Percentiles rank a stretch among this genome's conserved stretches.
These are phyloP conservation scores for Talaromyces sp. DNA, from an alignment of 2,329 filamentous ascomycete genomes.

Conservation along the genomic window DNA sequence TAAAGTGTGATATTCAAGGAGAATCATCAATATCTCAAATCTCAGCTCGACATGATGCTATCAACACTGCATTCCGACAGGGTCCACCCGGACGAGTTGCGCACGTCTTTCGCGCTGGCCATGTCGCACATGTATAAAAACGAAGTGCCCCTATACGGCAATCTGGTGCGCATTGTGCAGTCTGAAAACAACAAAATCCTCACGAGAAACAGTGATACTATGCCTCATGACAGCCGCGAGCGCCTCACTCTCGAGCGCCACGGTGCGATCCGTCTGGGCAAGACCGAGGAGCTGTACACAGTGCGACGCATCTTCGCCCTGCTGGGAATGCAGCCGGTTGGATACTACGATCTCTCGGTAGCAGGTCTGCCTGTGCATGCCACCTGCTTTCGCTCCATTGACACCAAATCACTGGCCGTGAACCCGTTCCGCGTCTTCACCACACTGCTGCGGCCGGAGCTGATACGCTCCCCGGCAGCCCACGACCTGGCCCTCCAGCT, in stretches of 20 bases:
- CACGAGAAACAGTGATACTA: background rate
- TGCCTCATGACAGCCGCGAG: constrained; percentile 3
- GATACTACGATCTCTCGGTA: constrained; percentile 49
- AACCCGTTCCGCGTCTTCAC: constrained; percentile 47
- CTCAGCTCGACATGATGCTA: background rate
- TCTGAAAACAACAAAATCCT: constrained; percentile 19
- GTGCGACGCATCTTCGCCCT: constrained; percentile 44
- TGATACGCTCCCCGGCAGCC: constrained; percentile 23
- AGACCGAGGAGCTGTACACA: constrained; percentile 38
- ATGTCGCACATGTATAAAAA: constrained; percentile 33
- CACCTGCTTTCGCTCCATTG: constrained; percentile 47
- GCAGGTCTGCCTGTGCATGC: constrained; percentile 50
- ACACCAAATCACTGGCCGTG: constrained; percentile 26
- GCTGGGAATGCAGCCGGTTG: constrained; percentile 47
- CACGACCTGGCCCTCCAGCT: constrained; percentile 28
- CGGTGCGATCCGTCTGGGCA: constrained; percentile 49
- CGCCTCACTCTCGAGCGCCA: constrained; percentile 36
- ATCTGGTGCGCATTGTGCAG: constrained; percentile 27
- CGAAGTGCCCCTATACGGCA: constrained; percentile 31
- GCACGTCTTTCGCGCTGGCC: constrained; percentile 26
- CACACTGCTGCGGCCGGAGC: constrained; percentile 39
- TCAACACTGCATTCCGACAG: background rate
- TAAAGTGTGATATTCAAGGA: no score
- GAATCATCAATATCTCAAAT: no score
- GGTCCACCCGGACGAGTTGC: constrained; percentile 14